Conservation (phyloP, 305 asterid genomes). For the Fraxinus platypoda region DNA sequence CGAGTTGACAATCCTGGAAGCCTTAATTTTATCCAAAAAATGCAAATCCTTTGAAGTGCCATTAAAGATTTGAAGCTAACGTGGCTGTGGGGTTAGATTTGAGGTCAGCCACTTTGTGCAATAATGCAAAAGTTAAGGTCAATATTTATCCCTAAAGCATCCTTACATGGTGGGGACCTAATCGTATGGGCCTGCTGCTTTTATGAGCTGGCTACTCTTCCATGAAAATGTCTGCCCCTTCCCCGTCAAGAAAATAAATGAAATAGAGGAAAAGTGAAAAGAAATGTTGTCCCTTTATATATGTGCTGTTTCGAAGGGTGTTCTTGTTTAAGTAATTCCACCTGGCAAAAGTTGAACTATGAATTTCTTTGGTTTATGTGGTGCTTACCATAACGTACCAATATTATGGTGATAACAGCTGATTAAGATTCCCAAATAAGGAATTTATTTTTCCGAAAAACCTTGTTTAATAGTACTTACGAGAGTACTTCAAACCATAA, state of each 20-base stretch:
- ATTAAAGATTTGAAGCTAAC: conserved; percentile 5
- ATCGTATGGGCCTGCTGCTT: background rate
- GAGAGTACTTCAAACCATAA: background rate
- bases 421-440: background rate
- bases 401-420: background rate
- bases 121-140: background rate
- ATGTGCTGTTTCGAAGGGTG: background rate
- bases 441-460: background rate
- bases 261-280: background rate
- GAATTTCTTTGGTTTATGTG: background rate
- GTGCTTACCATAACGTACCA: background rate
- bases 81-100: background rate
- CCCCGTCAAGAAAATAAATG: background rate
- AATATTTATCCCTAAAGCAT: background rate
- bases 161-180: background rate
- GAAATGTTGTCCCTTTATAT: background rate
- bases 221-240: background rate
- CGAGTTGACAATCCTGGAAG: background rate
- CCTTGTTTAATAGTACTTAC: background rate
- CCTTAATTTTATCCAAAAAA: background rate
- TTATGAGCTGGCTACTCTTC: conserved; percentile 6
- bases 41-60: background rate
- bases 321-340: background rate
- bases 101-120: background rate
- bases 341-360: background rate